Evolutionary conservation across 2,329 filamentous ascomycete species (phyloP).

Genomic region (Thermomyces lanuginosus): DNA sequence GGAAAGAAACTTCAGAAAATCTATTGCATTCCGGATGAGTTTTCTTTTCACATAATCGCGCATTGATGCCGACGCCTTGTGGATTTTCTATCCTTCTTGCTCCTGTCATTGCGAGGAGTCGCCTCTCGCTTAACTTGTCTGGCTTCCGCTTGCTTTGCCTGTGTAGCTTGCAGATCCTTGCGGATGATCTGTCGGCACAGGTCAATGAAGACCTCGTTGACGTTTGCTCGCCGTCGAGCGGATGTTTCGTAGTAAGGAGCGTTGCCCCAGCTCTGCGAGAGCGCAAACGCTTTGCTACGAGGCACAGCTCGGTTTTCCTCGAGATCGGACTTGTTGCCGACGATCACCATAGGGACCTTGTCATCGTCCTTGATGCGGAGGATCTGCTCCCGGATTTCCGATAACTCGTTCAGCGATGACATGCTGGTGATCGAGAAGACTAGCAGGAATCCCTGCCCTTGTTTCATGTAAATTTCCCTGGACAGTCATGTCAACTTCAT

Average conservation of each 20-base stretch:
- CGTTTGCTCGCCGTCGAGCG: conserved; percentile 66
- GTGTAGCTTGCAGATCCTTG: conserved; percentile 38
- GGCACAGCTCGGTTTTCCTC: conserved; percentile 71
- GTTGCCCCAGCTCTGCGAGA: conserved; percentile 73
- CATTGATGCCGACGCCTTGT: conserved; percentile 21
- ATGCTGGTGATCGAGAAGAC: conserved; percentile 82
- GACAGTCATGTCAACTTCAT: conserved; percentile 1
- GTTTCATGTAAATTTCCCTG: conserved; percentile 81
- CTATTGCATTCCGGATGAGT: too few relatives aligned
- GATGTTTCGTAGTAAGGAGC: conserved; percentile 86
- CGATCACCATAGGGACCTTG: conserved; percentile 71
- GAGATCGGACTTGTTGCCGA: conserved; percentile 81
- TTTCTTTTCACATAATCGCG: conserved; percentile 25
- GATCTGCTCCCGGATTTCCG: conserved; percentile 72
- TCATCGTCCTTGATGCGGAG: conserved; percentile 82
- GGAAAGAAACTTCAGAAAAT: too few relatives aligned
- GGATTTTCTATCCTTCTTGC: conserved; percentile 16
- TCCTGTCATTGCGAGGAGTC: conserved; percentile 19
- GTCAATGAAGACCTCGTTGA: conserved; percentile 78
- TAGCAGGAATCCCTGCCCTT: conserved; percentile 76
- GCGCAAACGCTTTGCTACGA: conserved; percentile 60
- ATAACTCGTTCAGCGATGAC: conserved; percentile 67
- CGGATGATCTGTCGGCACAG: conserved; percentile 69
- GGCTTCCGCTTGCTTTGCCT: conserved; percentile 15
- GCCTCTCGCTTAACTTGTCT: conserved; percentile 20